phyloP scores from a whole-genome alignment of 345 rosid species.

The Gossypium turneri region DNA sequence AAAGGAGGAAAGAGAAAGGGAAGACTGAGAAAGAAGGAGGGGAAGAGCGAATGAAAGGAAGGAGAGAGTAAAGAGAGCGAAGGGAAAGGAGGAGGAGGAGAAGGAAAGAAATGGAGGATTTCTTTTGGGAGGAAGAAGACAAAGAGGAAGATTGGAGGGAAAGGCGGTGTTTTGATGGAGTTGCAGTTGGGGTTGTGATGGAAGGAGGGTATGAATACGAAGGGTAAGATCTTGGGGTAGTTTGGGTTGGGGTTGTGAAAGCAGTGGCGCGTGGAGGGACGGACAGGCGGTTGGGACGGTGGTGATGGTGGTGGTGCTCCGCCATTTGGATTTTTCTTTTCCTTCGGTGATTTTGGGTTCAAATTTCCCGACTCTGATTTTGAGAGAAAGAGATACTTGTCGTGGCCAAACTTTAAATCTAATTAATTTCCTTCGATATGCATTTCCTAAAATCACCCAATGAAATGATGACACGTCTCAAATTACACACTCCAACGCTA shows the following conservation, averaged over 20 bases:
- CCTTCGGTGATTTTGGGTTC: neutral
- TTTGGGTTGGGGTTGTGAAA: constrained; percentile 15
- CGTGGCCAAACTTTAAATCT: neutral
- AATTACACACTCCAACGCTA: neutral
- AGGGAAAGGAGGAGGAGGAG: constrained; percentile 52
- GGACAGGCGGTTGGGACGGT: constrained; percentile 69
- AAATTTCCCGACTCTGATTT: neutral
- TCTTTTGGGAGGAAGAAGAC: constrained; percentile 21
- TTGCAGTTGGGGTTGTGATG: constrained; percentile 61
- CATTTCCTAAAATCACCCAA: neutral
- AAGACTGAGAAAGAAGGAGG: constrained; percentile 51
- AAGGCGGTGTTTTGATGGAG: constrained; percentile 61
- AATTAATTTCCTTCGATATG: neutral
- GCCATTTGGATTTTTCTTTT: constrained; percentile 31
- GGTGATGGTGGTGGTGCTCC: constrained; percentile 54
- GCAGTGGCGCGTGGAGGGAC: constrained; percentile 40
- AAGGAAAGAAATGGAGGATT: constrained; percentile 40
- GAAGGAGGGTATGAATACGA: constrained; percentile 33
- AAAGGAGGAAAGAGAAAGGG: constrained; percentile 44
- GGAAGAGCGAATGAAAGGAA: constrained; percentile 53
- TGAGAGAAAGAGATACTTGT: too few relatives aligned
- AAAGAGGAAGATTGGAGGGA: constrained; percentile 18
- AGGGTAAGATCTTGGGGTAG: constrained; percentile 38
- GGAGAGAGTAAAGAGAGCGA: constrained; percentile 54
- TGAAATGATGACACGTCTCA: neutral